These are phyloP conservation scores for Nitzschia sp. DNA, from an alignment of 108 stramenopile species.

Conservation along the genomic window DNA sequence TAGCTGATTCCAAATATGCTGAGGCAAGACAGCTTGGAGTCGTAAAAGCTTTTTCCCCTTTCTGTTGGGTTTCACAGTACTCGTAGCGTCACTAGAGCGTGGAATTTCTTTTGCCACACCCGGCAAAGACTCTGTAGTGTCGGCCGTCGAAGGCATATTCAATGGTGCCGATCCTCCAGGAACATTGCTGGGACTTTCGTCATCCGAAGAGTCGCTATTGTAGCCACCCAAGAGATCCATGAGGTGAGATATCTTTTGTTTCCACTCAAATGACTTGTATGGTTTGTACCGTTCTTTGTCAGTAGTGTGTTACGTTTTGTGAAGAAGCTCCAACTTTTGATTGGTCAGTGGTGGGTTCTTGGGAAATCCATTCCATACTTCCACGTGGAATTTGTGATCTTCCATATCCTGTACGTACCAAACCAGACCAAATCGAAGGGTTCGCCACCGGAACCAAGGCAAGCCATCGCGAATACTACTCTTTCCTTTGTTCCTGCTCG, in stretches of 20 bases:
- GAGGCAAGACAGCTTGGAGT: constrained; percentile 41
- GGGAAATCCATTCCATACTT: no score
- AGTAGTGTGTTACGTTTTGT: no score
- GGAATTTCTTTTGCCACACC: constrained; percentile 3
- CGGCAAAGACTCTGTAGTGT: background rate
- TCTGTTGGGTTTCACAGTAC: background rate
- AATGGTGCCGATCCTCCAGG: background rate
- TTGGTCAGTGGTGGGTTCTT: no score
- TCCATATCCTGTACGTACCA: no score
- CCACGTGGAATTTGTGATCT: no score
- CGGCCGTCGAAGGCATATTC: background rate
- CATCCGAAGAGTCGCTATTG: constrained; percentile 20
- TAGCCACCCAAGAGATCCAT: constrained; percentile 47
- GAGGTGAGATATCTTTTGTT: constrained; percentile 3
- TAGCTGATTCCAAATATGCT: constrained; percentile 41
- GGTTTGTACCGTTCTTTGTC: no score
- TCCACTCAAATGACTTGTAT: no score
- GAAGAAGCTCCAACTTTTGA: no score
- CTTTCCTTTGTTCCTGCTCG: no score
- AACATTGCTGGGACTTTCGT: background rate
- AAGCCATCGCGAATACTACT: no score
- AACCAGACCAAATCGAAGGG: no score
- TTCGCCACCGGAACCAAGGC: no score
- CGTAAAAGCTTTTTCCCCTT: constrained; percentile 32
- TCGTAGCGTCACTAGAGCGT: background rate